These are phyloP conservation scores for Amyloporia xantha DNA, from an alignment of 768 basidiomycete species.

Conservation along the genomic window DNA sequence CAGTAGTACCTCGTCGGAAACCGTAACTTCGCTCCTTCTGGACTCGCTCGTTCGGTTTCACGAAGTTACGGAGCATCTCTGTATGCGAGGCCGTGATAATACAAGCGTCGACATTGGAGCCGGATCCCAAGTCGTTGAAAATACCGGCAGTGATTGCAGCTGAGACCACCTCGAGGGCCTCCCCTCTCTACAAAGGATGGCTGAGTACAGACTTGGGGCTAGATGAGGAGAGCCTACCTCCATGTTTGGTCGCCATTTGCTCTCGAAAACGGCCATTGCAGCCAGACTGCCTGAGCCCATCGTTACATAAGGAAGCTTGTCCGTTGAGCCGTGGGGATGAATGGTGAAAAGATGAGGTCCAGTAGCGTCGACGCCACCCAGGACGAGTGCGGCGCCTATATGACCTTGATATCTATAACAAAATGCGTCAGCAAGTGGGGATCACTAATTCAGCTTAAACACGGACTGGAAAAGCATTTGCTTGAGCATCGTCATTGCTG, in stretches of 20 bases:
- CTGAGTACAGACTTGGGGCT: neutral
- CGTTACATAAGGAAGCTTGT: constrained; percentile 97
- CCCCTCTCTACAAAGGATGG: constrained; percentile 49
- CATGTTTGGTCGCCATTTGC: constrained; percentile 75
- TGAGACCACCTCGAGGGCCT: constrained; percentile 78
- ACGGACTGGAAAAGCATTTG: constrained; percentile 87
- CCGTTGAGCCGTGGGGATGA: constrained; percentile 94
- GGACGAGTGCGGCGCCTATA: constrained; percentile 90
- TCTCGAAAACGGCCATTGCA: constrained; percentile 98
- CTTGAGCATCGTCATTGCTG: constrained; percentile 99
- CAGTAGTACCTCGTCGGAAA: constrained; percentile 85
- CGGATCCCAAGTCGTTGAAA: constrained; percentile 98
- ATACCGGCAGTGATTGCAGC: constrained; percentile 92
- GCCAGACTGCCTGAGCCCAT: constrained; percentile 97
- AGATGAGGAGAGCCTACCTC: constrained; percentile 63
- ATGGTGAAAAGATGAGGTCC: constrained; percentile 96
- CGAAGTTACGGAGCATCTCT: constrained; percentile 91
- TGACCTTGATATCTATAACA: constrained; percentile 69
- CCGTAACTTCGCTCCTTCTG: constrained; percentile 61
- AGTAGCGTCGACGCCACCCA: constrained; percentile 93
- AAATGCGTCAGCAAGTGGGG: neutral
- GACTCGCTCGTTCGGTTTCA: constrained; percentile 83
- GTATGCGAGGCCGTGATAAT: constrained; percentile 83
- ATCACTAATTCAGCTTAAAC: constrained; percentile 1
- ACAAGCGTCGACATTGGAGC: constrained; percentile 97